A percentile compares a stretch with the other conserved stretches of the same genome.
phyloP scores from a whole-genome alignment of 2,329 filamentous ascomycete species.

The Nemania diffusa region DNA sequence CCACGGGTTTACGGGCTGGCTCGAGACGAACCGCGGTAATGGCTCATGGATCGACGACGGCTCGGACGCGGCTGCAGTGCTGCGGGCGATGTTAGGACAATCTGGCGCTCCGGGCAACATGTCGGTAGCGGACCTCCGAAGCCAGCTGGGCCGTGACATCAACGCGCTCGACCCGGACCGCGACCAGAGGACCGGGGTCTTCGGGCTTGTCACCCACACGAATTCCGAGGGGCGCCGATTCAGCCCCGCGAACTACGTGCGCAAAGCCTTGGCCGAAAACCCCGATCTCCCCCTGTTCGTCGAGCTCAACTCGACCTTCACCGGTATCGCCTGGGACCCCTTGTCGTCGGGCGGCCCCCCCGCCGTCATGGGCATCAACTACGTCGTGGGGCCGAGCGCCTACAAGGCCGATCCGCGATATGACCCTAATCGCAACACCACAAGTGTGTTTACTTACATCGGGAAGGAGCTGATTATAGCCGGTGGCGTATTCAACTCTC shows the following conservation, averaged over 20 bases:
- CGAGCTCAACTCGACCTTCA: conserved; percentile 37
- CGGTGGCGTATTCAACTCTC: too few relatives aligned
- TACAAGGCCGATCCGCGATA: conserved; percentile 41
- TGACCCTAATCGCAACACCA: conserved; percentile 42
- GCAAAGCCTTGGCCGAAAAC: conserved; percentile 33
- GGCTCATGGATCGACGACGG: conserved; percentile 36
- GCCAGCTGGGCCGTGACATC: conserved; percentile 39
- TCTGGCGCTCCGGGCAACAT: conserved; percentile 35
- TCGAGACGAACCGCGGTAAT: conserved; percentile 41
- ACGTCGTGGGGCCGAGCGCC: conserved; percentile 37
- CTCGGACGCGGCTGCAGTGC: conserved; percentile 33
- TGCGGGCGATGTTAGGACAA: conserved; percentile 33
- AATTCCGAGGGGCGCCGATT: conserved; percentile 33
- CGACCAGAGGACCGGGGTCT: conserved; percentile 40
- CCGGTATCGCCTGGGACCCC: conserved; percentile 39
- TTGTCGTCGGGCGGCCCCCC: conserved; percentile 35
- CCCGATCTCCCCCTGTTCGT: conserved; percentile 39
- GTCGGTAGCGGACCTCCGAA: conserved; percentile 35
- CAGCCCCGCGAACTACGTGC: conserved; percentile 42
- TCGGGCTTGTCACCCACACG: conserved; percentile 40
- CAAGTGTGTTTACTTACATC: conserved; percentile 49
- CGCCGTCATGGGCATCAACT: conserved; percentile 40
- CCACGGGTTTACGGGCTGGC: conserved; percentile 44
- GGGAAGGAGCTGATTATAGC: conserved; percentile 61
- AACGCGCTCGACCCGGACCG: conserved; percentile 37